Base-by-base conservation (phyloP, 495 filamentous ascomycete species). In the Corynascus novoguineensis region DNA sequence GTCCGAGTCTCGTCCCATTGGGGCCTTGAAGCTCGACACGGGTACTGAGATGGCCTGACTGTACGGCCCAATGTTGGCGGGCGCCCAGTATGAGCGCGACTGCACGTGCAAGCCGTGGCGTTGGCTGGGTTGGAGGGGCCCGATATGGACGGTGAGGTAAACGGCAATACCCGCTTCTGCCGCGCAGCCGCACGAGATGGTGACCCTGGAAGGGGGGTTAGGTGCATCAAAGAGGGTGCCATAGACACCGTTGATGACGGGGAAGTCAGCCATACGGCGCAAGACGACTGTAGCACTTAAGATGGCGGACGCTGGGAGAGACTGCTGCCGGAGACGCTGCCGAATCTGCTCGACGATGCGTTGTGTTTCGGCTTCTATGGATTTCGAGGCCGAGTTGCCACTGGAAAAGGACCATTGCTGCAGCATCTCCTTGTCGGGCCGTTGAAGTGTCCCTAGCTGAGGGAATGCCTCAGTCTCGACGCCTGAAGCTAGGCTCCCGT, bases 31-130 rank as follows among this genome's bases (percentile, higher is more conserved):
- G 22, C 64, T 65, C 12, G 34, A 40, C 9, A 81, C 55, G 29
- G 83, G 83, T 19, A 83, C 68, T 17, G 82, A 76, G 45, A 93
- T 83, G 1, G 93, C 90, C 73, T 99, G 93, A 12, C 90, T 95
- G 68, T 99, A 99, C 0, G 95, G 93, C 0, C 93, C 93, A 51
- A 99, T 99, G 61, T 97, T 97, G 8, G 95, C 92, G 0, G 93
- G 93, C 1, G 93, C 95, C 93, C 93, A 99, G 78, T 97, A 97
- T 4, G 88, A 93, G 25, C 88, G 79, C 15, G 87, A 90, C 67
- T 97, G 95, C 4, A 99, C 91, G 68, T 99, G 93, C 1, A 99
- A 78, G 2, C 84, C 84, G 11, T 78, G 77, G 50, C 71, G 73
- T 61, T 69, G 70, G 34, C 46, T 56, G 14, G 51, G 57, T 12